Evolutionary conservation across 495 filamentous ascomycete genomes (phyloP), one percentile per base, ranked within the genome.

Genomic region (Cladorrhinum samala): DNA sequence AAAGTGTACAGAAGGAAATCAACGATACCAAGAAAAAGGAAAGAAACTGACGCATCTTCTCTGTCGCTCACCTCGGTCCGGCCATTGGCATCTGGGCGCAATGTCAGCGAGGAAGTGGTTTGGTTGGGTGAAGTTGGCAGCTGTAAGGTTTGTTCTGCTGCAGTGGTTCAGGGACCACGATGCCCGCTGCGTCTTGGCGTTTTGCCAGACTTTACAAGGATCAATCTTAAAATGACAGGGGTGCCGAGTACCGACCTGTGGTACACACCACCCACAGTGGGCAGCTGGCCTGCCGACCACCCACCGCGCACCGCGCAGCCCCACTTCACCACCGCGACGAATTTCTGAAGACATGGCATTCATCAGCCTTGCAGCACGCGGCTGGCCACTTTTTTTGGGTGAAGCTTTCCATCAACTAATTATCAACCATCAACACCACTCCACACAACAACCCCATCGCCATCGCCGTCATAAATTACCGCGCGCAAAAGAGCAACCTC

Each of bases 1-100:
- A 56, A 51, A 49, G 64, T 23, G 59, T 69, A 63, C 58, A 54
- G 49, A 56, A 27, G 39, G 53, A 53, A 55, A 57, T 49, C 25
- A 61, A 58, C 27, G 55, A 54, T 27, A 56, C 38, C 44, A 56
- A 51, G 33, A 61, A 25, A 24, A 61, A 58, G 38, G 56, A 61
- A 57, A 65, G 37, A 24, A 60, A 45, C 65, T 50, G 54, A 57
- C 61, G 60, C 68, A 68, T 68, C 55, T 57, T 67, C 16, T 42
- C 21, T 14, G 21, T 17, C n/a, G 5, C 11, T 63, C 57, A 65
- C 60, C 58, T 53, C 49, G 33, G 58, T 54, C 46, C 54, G 57
- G 63, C 68, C 68, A 70, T 70, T 54, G 55, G 58, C 45, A 48
- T 42, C 17, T 44, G 41, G 24, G 46, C 47, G 25, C 37, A 53